Evolutionary conservation across 495 filamentous ascomycete species (phyloP).

Genomic region (Aspergillus ellipticus): DNA sequence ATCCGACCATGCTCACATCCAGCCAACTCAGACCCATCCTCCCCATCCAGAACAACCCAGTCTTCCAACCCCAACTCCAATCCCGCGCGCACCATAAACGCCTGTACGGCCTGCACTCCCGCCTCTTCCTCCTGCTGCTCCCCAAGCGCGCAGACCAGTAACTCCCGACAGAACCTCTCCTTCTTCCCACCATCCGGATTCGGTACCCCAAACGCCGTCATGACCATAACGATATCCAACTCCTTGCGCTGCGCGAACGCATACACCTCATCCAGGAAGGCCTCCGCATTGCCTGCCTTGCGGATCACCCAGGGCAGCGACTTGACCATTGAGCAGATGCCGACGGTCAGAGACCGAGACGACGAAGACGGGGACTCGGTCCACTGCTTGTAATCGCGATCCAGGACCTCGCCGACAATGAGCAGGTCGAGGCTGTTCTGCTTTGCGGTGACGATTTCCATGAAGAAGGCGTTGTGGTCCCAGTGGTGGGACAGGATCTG

Average conservation of each 20-base stretch:
- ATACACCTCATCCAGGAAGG: slow-evolving; percentile 47
- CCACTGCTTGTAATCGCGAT: slow-evolving; percentile 95
- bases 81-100: slow-evolving; percentile 48
- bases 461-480: slow-evolving; percentile 58
- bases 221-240: slow-evolving; percentile 66
- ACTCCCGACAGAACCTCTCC: slow-evolving; percentile 60
- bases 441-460: slow-evolving; percentile 63
- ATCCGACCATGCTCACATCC: slow-evolving; percentile 6
- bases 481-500: slow-evolving; percentile 9
- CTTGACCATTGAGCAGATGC: slow-evolving; percentile 71
- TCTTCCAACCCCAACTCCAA: slow-evolving; percentile 53
- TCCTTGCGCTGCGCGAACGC: slow-evolving; percentile 54
- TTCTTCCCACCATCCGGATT: slow-evolving; percentile 21
- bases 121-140: slow-evolving; percentile 24
- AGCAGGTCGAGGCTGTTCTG: slow-evolving; percentile 62
- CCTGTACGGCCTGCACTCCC: slow-evolving; percentile 43
- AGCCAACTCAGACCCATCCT: slow-evolving; percentile 27
- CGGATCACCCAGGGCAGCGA: slow-evolving; percentile 58
- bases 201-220: slow-evolving; percentile 60
- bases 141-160: slow-evolving; percentile 62
- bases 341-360: slow-evolving; percentile 48
- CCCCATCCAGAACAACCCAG: slow-evolving; percentile 45
- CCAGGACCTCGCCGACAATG: slow-evolving; percentile 67
- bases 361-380: slow-evolving; percentile 38
- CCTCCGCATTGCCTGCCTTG: slow-evolving; percentile 42